Evolutionary conservation across 352 stramenopile species (phyloP).

Genomic region (Paralagenidium karlingii): DNA sequence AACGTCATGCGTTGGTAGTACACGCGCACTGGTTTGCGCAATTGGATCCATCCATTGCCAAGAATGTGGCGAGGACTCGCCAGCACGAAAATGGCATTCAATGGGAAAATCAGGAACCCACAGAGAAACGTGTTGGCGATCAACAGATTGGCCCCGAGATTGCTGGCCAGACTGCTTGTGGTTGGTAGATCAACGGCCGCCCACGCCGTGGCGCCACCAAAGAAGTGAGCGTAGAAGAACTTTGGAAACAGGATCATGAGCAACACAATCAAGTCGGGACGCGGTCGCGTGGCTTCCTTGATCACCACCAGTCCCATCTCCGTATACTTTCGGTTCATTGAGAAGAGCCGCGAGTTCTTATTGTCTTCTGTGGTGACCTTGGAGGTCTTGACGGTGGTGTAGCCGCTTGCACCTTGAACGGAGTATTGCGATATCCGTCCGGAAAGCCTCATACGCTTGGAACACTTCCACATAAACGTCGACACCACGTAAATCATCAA

Average conservation of each 20-base stretch:
- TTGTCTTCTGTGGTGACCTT: no score
- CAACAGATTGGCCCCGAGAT: neutral
- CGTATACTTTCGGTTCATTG: no score
- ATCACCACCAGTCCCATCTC: neutral
- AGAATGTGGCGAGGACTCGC: neutral
- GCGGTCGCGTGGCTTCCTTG: neutral
- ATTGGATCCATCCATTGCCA: neutral
- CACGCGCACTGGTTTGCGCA: neutral
- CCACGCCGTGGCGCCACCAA: neutral
- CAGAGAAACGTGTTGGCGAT: neutral
- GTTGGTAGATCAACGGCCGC: neutral
- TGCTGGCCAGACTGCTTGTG: neutral
- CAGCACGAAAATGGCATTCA: neutral
- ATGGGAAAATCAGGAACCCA: neutral
- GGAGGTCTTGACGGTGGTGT: no score
- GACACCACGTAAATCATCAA: neutral
- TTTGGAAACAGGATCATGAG: neutral
- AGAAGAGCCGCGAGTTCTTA: no score
- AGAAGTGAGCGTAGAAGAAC: neutral
- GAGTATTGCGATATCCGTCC: no score
- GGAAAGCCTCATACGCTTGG: no score
- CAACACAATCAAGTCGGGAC: neutral
- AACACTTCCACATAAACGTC: no score
- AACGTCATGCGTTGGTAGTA: neutral
- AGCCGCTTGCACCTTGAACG: no score